These are phyloP conservation scores for Leptodermis oblonga DNA, from an alignment of 257 asterid genomes.

Conservation along the genomic window DNA sequence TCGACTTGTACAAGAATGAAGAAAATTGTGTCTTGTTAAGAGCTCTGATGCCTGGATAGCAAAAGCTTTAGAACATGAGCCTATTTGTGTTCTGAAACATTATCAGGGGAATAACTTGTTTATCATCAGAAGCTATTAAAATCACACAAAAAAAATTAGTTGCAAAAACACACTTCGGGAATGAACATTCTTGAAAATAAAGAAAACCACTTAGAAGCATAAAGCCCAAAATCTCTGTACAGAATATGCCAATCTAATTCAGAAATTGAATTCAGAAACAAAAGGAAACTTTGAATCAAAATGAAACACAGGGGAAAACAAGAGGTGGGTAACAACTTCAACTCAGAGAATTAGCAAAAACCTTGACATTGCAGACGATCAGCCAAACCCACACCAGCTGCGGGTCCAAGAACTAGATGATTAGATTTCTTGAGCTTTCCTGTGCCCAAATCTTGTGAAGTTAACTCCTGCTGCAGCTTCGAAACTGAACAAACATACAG, in stretches of 20 bases:
- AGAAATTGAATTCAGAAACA: not conserved
- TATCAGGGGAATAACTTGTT: not conserved
- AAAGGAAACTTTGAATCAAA: not conserved
- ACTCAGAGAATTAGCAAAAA: conserved; percentile 13
- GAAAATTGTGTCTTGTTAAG: conserved; percentile 53
- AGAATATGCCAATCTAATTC: not conserved
- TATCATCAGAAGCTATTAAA: not conserved
- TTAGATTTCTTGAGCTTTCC: conserved; percentile 50
- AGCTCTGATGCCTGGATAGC: conserved; percentile 59
- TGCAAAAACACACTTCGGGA: not conserved
- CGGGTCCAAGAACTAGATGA: conserved; percentile 78
- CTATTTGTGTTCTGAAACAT: not conserved
- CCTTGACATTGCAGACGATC: conserved; percentile 91
- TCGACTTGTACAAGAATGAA: conserved; percentile 19
- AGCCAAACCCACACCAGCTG: conserved; percentile 71
- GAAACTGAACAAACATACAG: conserved; percentile 44
- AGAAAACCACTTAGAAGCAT: not conserved
- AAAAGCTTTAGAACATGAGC: conserved; percentile 13
- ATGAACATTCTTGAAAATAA: not conserved
- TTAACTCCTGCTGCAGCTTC: conserved; percentile 43
- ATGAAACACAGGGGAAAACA: not conserved
- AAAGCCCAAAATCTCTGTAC: too few relatives aligned
- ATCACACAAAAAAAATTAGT: not conserved
- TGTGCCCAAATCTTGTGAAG: conserved; percentile 27
- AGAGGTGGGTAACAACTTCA: not conserved